Evolutionary conservation across 352 stramenopile species (phyloP), one percentile per base, ranked within the genome.

Genomic region (Phytophthora lateralis): DNA sequence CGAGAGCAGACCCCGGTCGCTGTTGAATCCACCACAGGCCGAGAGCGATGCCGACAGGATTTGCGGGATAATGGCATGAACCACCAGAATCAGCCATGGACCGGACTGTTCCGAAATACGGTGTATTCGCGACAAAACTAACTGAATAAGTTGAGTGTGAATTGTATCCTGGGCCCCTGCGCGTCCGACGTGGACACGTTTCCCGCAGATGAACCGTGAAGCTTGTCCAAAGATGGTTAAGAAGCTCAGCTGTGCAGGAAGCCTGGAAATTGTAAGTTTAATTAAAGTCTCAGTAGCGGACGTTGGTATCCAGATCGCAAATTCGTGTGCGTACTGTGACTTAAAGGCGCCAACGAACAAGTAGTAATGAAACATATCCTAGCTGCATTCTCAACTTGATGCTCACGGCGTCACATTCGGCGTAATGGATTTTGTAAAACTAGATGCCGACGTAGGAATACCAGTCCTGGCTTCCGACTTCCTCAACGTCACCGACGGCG

Each of bases 61-160:
- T 63, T 67, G 52, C 52, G 39, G 15, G 21, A 20, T 39, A 66
- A 62, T 29, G 51, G 37, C 52, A 63, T 68, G 52, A 14, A 68
- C 60, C 52, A 68, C 60, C 52, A 63, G 52, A 66, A 66, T 62
- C 41, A 45, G 37, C n/a, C 52, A 55, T 61, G 46, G 56, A 59
- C 56, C 8, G 44, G 43, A 48, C 26, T 26, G 43, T 50, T 50
- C 44, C 44, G 44, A 49, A 55, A 55, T 30, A 37, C 2, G 18
- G 4, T 17, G 43, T 14, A 24, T 41, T 30, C 26, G 15, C 38
- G 38, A 45, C 48, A 53, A 26, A 55, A 60, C 37, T 37, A 27
- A 37, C 37, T 30, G 37, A 50, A 56, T 34, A 35, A 46, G 20
- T 42, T 62, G 44, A 32, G 34, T 53, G 18, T 42, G 14, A 41